Percentiles rank a stretch among this genome's conserved stretches.
Evolutionary conservation across 192 early-diverging fungal genomes (phyloP).

Genomic region (Umbelopsis isabellina): DNA sequence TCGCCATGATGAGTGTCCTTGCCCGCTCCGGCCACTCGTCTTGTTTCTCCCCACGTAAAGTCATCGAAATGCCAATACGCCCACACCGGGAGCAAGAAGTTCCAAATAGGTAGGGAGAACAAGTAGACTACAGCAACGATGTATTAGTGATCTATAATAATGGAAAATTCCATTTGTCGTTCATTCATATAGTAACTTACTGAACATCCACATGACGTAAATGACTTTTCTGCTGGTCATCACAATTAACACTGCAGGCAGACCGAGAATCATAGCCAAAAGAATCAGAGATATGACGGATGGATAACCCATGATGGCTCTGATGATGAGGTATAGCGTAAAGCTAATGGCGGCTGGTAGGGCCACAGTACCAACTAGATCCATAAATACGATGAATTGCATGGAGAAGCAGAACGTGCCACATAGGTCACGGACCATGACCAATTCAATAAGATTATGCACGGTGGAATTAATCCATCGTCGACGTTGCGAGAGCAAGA

Average conservation of each 20-base stretch:
- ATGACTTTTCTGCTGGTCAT: constrained; percentile 83
- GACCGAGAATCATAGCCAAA: constrained; percentile 80
- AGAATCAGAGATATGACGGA: constrained; percentile 71
- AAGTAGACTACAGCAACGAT: constrained; percentile 34
- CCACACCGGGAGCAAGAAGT: constrained; percentile 75
- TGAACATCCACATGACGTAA: constrained; percentile 87
- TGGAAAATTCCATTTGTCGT: neutral
- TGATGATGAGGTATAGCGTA: constrained; percentile 80
- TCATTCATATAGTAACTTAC: constrained; percentile 56
- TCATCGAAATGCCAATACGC: constrained; percentile 92
- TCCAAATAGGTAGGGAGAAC: constrained; percentile 75
- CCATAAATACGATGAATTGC: constrained; percentile 97
- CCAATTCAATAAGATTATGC: constrained; percentile 83
- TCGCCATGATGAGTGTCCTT: constrained; percentile 65
- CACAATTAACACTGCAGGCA: constrained; percentile 89
- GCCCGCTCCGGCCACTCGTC: constrained; percentile 60
- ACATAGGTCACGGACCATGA: constrained; percentile 82
- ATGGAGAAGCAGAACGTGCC: constrained; percentile 92
- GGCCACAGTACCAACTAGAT: constrained; percentile 88
- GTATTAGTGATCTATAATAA: neutral
- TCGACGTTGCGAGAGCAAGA: constrained; percentile 77
- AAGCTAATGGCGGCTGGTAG: constrained; percentile 90
- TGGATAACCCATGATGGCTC: constrained; percentile 66
- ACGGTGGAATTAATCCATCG: constrained; percentile 92
- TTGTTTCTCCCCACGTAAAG: constrained; percentile 85